Conservation (phyloP, 768 basidiomycete species). For the Podaxis sp. region DNA sequence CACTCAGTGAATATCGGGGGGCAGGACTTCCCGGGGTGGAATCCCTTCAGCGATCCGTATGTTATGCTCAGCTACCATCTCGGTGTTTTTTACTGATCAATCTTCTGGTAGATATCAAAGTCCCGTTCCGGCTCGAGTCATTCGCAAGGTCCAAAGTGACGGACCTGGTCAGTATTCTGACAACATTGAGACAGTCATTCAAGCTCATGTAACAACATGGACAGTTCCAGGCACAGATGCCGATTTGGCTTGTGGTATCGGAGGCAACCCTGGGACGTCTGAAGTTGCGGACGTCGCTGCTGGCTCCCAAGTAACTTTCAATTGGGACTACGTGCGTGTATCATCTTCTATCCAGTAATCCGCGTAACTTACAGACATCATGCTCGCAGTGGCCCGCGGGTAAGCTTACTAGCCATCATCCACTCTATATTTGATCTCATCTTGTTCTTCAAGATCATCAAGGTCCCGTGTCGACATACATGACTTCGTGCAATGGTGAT, state of each 20-base stretch:
- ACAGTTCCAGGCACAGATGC: conserved; percentile 29
- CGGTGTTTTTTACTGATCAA: conserved; percentile 12
- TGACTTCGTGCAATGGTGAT: conserved; percentile 48
- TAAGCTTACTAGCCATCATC: conserved; percentile 19
- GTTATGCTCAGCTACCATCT: conserved; percentile 5
- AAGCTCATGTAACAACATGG: conserved; percentile 16
- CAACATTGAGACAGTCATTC: not conserved
- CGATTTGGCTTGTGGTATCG: conserved; percentile 44
- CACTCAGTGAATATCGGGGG: conserved; percentile 30
- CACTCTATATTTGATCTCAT: conserved; percentile 11
- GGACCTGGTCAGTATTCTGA: conserved; percentile 28
- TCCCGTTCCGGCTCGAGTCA: conserved; percentile 27
- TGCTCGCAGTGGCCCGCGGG: conserved; percentile 37
- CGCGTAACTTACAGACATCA: conserved; percentile 13
- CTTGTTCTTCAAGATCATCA: conserved; percentile 37
- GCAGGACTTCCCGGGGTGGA: conserved; percentile 36
- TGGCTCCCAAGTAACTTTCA: conserved; percentile 41
- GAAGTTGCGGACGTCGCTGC: conserved; percentile 37
- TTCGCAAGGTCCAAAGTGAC: conserved; percentile 35
- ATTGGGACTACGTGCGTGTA: conserved; percentile 42
- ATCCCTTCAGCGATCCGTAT: conserved; percentile 40
- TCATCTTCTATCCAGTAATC: conserved; percentile 1
- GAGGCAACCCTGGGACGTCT: conserved; percentile 37
- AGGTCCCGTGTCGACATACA: conserved; percentile 52
- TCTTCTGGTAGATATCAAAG: conserved; percentile 25